Base-by-base conservation (phyloP, 352 stramenopile genomes). In the Pilasporangium apinafurcum region DNA sequence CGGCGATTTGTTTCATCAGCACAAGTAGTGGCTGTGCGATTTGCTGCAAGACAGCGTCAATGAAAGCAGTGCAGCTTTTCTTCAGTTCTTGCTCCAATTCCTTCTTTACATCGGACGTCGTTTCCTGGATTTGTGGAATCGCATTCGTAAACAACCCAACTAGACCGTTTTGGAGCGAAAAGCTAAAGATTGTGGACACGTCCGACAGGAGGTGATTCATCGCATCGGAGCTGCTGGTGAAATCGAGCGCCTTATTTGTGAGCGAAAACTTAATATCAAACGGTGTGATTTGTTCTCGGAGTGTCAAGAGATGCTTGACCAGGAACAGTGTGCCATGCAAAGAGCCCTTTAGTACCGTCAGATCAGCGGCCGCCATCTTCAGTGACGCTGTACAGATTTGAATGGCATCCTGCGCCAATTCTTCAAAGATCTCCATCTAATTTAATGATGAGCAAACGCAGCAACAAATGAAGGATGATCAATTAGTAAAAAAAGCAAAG, bases 341-440 rank as follows among this genome's bases (percentile, higher is more conserved):
- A 5, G 60, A 27, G 3, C 72, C 71, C 33, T 84, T 73, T 3
- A 56, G 44, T 5, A 52, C 73, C 1, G 59, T 67, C 14, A 92
- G 61, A 39, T 88, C 77, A 3, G 72, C 72, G 0, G 77, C 74
- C 20, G 77, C 81, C 65, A 85, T 86, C 44, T 85, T 84, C 21
- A 93, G 59, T 6, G 81, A 85, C 25, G 60, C 73, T 0, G 78
- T 83, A 40, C 78, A 93, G 24, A 89, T 78, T 20, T 81, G 72
- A 35, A 93, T 89, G 8, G 78, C 81, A 18, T 93, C 81, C 48
- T 91, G 81, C 1, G 81, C 81, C 21, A 93, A 56, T 21, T 91
- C 79, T 48, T 90, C 76, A 27, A 93, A 93, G 36, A 93, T 90
- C 40, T 90, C 69, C 60, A 82, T 86, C 77, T 86, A 51, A 28